A percentile compares a stretch with the other conserved stretches of the same genome.
Evolutionary conservation across 1,139 yeast genomes (phyloP).

Genomic region (Suhomyces bribrorum): DNA sequence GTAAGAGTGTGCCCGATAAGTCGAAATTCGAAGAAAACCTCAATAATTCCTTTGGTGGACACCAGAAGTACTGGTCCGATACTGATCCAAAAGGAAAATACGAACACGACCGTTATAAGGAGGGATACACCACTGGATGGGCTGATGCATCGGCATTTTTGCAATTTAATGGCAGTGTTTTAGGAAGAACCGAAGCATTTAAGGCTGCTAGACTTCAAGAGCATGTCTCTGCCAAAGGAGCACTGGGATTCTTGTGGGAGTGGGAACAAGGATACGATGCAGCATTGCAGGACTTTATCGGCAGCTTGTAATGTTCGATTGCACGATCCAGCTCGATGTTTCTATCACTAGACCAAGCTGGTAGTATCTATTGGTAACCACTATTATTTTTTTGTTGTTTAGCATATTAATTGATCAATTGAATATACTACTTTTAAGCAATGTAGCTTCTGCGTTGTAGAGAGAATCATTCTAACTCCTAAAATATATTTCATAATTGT

Average conservation of each 20-base stretch:
- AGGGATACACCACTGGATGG: conserved; percentile 78
- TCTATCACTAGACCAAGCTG: no score
- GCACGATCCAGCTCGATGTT: no score
- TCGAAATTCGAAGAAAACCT: conserved; percentile 45
- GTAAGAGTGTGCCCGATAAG: conserved; percentile 36
- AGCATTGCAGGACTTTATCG: conserved; percentile 47
- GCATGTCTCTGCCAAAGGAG: conserved; percentile 58
- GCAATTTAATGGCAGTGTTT: conserved; percentile 61
- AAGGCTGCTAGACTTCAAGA: conserved; percentile 49
- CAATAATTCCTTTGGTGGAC: conserved; percentile 44
- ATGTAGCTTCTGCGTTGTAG: no score
- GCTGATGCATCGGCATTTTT: conserved; percentile 69
- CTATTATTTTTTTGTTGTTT: no score
- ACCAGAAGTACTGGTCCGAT: conserved; percentile 67
- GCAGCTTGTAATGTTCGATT: conserved; percentile 11
- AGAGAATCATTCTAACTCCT: no score
- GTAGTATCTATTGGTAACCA: no score
- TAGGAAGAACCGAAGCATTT: conserved; percentile 79
- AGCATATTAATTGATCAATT: no score
- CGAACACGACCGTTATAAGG: conserved; percentile 79
- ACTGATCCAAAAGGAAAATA: conserved; percentile 59
- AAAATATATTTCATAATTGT: no score
- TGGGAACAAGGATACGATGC: conserved; percentile 82
- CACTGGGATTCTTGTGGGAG: conserved; percentile 70
- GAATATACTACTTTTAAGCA: no score